Percentiles rank a stretch among this genome's conserved stretches.
phyloP scores from a whole-genome alignment of 78 protist genomes.

The Planoprotostelium fungivorum region DNA sequence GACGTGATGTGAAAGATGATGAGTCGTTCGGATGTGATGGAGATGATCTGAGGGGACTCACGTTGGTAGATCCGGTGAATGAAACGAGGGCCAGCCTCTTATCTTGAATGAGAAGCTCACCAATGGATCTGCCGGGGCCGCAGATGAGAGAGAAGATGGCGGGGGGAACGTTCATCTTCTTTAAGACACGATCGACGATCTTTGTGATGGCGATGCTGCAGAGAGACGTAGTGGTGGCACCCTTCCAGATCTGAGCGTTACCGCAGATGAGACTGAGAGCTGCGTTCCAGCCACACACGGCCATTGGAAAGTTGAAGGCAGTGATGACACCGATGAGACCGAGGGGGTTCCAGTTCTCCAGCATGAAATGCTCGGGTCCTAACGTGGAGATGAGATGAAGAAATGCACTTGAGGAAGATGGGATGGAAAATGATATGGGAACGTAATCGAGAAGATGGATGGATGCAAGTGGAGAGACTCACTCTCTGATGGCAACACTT shows the following conservation, averaged over 20 bases:
- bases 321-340: conserved; percentile 86
- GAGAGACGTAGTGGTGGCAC: conserved; percentile 77
- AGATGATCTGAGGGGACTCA: not conserved
- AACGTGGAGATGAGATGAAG: no score
- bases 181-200: conserved; percentile 72
- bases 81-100: conserved; percentile 70
- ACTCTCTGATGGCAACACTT: conserved; percentile 83
- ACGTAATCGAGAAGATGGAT: not conserved
- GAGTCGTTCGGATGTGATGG: not conserved
- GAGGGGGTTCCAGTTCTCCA: conserved; percentile 89
- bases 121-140: conserved; percentile 81
- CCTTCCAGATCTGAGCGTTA: conserved; percentile 78
- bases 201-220: conserved; percentile 67
- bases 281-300: conserved; percentile 89
- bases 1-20: no score
- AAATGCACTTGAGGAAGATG: no score
- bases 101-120: conserved; percentile 69
- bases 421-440: no score
- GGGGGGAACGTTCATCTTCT: conserved; percentile 47
- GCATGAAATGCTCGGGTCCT: conserved; percentile 66
- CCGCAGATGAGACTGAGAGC: conserved; percentile 76
- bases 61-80: conserved; percentile 85
- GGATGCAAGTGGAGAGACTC: not conserved
- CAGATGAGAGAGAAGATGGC: conserved; percentile 56
- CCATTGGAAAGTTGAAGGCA: conserved; percentile 94